phyloP scores from a whole-genome alignment of 208 protist genomes.

The Trypanosoma melophagium region DNA sequence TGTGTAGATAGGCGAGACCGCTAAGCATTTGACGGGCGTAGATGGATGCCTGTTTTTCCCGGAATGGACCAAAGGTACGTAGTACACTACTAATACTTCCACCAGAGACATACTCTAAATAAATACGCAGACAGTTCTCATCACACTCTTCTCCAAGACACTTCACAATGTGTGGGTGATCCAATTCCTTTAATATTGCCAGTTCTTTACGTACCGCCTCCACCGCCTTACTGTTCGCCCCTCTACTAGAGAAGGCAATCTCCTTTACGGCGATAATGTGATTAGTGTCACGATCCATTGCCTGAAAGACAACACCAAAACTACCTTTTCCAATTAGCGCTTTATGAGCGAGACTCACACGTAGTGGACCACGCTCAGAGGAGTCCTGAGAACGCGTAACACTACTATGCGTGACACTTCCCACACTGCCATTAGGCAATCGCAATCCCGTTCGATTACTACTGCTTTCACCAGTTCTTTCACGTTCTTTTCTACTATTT shows the following conservation, averaged over 20 bases:
- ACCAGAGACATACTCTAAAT: slow-evolving; percentile 91
- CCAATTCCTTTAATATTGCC: slow-evolving; percentile 68
- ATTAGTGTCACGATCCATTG: slow-evolving; percentile 87
- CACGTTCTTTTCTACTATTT: neutral
- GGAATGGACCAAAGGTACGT: slow-evolving; percentile 70
- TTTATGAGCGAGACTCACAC: slow-evolving; percentile 60
- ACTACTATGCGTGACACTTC: slow-evolving; percentile 16
- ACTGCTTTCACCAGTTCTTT: neutral
- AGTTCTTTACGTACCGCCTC: slow-evolving; percentile 69
- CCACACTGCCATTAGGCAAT: neutral
- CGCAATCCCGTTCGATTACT: neutral
- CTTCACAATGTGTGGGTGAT: slow-evolving; percentile 91
- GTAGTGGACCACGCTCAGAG: slow-evolving; percentile 23
- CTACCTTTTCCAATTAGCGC: slow-evolving; percentile 87
- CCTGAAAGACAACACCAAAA: slow-evolving; percentile 83
- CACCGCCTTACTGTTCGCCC: slow-evolving; percentile 15
- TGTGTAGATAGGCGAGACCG: slow-evolving; percentile 85
- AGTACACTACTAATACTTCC: slow-evolving; percentile 87
- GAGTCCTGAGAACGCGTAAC: slow-evolving; percentile 17
- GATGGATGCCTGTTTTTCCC: slow-evolving; percentile 68
- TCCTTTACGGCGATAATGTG: slow-evolving; percentile 89
- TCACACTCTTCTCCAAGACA: slow-evolving; percentile 82
- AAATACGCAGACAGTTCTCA: slow-evolving; percentile 80
- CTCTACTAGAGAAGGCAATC: slow-evolving; percentile 37
- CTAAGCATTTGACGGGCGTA: slow-evolving; percentile 83